Percentiles rank a stretch among this genome's conserved stretches.
phyloP scores from a whole-genome alignment of 495 filamentous ascomycete species.

The Penicillium arizonense region DNA sequence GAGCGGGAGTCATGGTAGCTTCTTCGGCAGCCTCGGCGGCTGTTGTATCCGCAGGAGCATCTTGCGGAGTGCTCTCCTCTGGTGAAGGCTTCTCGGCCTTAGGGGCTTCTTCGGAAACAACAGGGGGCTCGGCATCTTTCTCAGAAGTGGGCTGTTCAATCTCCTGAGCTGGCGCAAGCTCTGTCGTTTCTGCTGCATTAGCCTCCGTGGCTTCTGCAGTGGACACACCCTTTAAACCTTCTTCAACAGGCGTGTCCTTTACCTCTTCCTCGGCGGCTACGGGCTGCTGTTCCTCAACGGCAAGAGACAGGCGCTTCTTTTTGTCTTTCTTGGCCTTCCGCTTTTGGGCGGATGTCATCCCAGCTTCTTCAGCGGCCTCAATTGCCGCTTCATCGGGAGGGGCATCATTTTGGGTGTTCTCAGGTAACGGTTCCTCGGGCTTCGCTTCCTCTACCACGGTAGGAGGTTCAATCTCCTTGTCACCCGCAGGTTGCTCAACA shows the following conservation, averaged over 20 bases:
- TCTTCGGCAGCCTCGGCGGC: slow-evolving; percentile 4
- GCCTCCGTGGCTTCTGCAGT: not conserved
- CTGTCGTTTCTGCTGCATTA: not conserved
- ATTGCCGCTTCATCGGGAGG: not conserved
- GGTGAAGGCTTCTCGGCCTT: not conserved
- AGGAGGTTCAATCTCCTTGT: not conserved
- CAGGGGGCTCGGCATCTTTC: not conserved
- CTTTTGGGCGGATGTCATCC: slow-evolving; percentile 6
- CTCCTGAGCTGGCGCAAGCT: not conserved
- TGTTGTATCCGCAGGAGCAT: not conserved
- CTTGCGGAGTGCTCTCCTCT: slow-evolving; percentile 4
- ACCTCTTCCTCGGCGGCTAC: not conserved
- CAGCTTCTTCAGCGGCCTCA: not conserved
- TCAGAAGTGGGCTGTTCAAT: not conserved
- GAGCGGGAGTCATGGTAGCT: slow-evolving; percentile 12
- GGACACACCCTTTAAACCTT: not conserved
- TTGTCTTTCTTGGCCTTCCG: slow-evolving; percentile 13
- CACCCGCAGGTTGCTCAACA: not conserved
- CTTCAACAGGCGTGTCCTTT: not conserved
- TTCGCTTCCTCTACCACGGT: not conserved
- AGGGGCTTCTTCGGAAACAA: not conserved
- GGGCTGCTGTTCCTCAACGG: slow-evolving; percentile 1
- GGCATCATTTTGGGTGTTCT: not conserved
- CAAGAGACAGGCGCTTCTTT: slow-evolving; percentile 11
- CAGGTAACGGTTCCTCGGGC: not conserved